phyloP scores from a whole-genome alignment of 441 rosid species.

The Geranium incanum region DNA sequence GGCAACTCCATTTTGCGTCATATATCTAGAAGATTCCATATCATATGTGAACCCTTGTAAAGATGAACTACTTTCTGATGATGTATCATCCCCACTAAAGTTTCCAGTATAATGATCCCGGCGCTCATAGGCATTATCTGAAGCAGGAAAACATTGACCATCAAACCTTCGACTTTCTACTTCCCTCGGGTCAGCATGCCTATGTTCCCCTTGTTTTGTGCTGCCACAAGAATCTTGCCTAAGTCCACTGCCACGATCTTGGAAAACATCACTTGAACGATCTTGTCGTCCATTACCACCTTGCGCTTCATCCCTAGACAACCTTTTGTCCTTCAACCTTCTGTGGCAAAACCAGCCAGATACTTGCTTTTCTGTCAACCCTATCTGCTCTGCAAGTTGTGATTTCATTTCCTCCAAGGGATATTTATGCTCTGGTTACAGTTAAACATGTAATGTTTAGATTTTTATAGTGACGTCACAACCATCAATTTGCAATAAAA shows the following conservation, averaged over 20 bases:
- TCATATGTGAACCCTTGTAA: conserved; percentile 42
- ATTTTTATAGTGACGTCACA: conserved; percentile 3
- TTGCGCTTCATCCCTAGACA: conserved; percentile 44
- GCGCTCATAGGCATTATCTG: conserved; percentile 27
- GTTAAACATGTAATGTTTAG: conserved; percentile 8
- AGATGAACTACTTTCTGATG: conserved; percentile 66
- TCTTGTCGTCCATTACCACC: conserved; percentile 57
- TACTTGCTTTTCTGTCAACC: conserved; percentile 84
- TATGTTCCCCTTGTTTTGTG: conserved; percentile 61
- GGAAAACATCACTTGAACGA: conserved; percentile 63
- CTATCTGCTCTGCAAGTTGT: conserved; percentile 53
- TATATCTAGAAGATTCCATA: conserved; percentile 29
- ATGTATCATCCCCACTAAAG: conserved; percentile 51
- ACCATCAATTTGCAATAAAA: conserved; percentile 15
- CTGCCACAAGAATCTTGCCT: conserved; percentile 91
- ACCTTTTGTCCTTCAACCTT: conserved; percentile 76
- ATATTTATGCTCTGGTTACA: conserved; percentile 61
- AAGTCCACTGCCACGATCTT: conserved; percentile 71
- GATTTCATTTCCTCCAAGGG: conserved; percentile 74
- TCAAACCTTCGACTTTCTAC: conserved; percentile 69
- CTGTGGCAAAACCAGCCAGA: conserved; percentile 96
- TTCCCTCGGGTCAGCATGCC: conserved; percentile 57
- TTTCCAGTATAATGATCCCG: conserved; percentile 35
- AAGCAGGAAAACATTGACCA: conserved; percentile 34
- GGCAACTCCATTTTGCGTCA: conserved; percentile 31